Base-by-base conservation (phyloP, 768 basidiomycete genomes). In the Boletales sp. region DNA sequence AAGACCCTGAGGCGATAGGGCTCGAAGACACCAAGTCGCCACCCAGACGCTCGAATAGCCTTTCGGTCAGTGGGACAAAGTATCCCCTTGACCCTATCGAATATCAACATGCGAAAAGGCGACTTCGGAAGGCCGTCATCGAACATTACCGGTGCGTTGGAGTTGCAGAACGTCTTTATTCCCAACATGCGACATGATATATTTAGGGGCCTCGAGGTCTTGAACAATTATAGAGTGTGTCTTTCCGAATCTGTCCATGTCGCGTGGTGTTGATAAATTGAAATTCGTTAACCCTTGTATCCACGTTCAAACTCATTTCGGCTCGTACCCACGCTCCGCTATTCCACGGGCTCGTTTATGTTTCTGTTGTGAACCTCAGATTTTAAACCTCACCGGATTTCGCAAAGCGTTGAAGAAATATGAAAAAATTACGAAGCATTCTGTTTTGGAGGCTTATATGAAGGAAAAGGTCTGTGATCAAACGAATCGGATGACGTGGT, bases 361-460 rank as follows among this genome's bases (percentile, higher is more conserved):
- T 27, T 3, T 24, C n/a, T 27, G 24, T 7, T 3, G 24, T 31
- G 29, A 18, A 13, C 8, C 19, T 13, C 50, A 90, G 85, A 83
- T 93, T 42, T 69, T 97, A 31, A 97, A 99, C 65, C 66, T 92
- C 4, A 91, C 90, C 0, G 95, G 94, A 1, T 93, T 95, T 63
- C 76, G 88, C 30, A 91, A 92, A 61, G 86, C 86, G 0, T 60
- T 92, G 47, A 91, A 92, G 69, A 91, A 91, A 63, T 92, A 89
- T 56, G 88, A 89, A 60, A 92, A 90, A 62, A 69, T 77, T 6
- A 87, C 91, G 6, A 81, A 76, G 66, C 84, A 89, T 19, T 74
- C 77, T 5, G 84, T 81, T n/a, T 81, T 90, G 62, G 75, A 84
- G n/a, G 78, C 84, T 38, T 97, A 94, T 62, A 93, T 88, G 74